phyloP scores from a whole-genome alignment of 2,329 filamentous ascomycete species.

The Nigrospora oryzae region DNA sequence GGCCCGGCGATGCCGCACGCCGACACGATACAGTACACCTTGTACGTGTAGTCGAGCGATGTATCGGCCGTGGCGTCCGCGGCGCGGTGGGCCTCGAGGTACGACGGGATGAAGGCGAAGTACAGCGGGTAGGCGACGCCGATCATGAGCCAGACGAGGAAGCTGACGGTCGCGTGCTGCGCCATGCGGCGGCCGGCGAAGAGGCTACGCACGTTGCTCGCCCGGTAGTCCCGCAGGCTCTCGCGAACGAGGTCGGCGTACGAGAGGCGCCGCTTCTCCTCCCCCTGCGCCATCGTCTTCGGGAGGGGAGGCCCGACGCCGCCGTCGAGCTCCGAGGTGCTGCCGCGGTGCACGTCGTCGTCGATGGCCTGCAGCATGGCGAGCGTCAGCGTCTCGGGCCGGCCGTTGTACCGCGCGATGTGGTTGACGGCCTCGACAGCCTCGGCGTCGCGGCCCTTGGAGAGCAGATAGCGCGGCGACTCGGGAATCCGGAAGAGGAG shows the following conservation, averaged over 20 bases:
- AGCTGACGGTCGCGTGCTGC: slow-evolving; percentile 42
- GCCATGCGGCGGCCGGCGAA: slow-evolving; percentile 44
- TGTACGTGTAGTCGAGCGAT: slow-evolving; percentile 22
- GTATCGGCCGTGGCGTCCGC: slow-evolving; percentile 13
- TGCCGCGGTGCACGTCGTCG: slow-evolving; percentile 1
- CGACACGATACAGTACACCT: slow-evolving; percentile 26
- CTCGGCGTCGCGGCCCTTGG: slow-evolving; percentile 32
- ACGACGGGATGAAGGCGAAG: slow-evolving; percentile 33
- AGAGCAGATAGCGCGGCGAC: slow-evolving; percentile 37
- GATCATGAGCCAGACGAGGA: slow-evolving; percentile 49
- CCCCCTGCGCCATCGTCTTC: slow-evolving; percentile 10
- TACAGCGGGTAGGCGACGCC: slow-evolving; percentile 50
- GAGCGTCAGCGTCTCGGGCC: slow-evolving; percentile 23
- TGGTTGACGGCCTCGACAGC: slow-evolving; percentile 38
- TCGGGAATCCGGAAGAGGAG: slow-evolving; percentile 38
- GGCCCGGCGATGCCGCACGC: slow-evolving; percentile 29
- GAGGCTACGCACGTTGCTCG: slow-evolving; percentile 42
- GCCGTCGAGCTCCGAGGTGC: slow-evolving; percentile 8
- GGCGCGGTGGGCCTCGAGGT: slow-evolving; percentile 14
- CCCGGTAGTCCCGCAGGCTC: slow-evolving; percentile 41
- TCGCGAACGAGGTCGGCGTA: slow-evolving; percentile 24
- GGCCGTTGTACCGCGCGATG: slow-evolving; percentile 30
- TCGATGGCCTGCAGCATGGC: slow-evolving; percentile 21
- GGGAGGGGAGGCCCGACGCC: slow-evolving; percentile 5
- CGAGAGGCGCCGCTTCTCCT: slow-evolving; percentile 1